These are phyloP conservation scores for Porphyrellus cyaneotinctus DNA, from an alignment of 768 basidiomycete genomes.

Conservation along the genomic window DNA sequence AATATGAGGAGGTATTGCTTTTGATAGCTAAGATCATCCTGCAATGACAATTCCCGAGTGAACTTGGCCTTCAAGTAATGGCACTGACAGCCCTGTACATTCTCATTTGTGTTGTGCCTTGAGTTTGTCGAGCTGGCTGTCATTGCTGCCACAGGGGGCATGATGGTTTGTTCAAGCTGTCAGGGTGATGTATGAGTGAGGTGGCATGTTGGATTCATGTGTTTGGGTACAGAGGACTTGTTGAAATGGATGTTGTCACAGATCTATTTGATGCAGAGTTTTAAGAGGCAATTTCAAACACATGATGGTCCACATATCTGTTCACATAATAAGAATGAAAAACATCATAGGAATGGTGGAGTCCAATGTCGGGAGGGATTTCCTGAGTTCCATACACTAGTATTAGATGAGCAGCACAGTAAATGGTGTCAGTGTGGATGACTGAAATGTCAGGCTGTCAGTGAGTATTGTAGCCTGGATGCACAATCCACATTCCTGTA, in stretches of 20 bases:
- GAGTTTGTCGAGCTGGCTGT: conserved; percentile 48
- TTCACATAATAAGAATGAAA: not conserved
- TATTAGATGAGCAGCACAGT: not conserved
- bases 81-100: conserved; percentile 86
- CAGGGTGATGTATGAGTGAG: no score
- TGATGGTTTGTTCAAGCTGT: no score
- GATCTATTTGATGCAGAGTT: no score
- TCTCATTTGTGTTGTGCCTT: conserved; percentile 75
- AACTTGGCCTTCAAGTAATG: conserved; percentile 90
- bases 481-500: not conserved
- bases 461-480: no score
- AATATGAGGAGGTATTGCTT: conserved; percentile 82
- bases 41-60: conserved; percentile 77
- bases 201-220: no score
- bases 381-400: no score
- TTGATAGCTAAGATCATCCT: conserved; percentile 75
- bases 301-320: not conserved
- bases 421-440: not conserved
- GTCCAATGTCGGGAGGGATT: not conserved
- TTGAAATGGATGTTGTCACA: no score
- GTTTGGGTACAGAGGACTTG: no score
- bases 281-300: not conserved
- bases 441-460: not conserved
- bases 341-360: not conserved
- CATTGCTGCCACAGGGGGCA: conserved; percentile 48